phyloP scores from a whole-genome alignment of 257 asterid genomes.

The Nyctanthes arbortristis region DNA sequence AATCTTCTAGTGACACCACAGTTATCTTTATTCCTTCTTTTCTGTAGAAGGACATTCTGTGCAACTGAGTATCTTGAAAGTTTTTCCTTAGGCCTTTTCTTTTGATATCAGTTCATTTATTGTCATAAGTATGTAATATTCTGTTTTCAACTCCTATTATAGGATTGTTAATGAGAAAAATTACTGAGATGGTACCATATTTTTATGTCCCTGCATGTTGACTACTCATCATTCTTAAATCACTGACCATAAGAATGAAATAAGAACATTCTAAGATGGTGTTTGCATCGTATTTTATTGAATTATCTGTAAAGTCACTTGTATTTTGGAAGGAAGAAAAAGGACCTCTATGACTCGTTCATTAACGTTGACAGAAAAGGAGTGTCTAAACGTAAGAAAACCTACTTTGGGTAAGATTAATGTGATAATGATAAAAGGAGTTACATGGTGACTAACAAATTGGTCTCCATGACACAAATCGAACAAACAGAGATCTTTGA shows the following conservation, averaged over 20 bases:
- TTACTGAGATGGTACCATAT: neutral
- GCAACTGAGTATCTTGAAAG: neutral
- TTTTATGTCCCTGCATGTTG: neutral
- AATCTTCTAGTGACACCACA: neutral
- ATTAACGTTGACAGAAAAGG: neutral
- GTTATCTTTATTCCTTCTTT: neutral
- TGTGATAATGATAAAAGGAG: neutral
- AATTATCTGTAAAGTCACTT: neutral
- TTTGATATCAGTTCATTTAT: neutral
- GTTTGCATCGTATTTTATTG: neutral
- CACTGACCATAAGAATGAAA: neutral
- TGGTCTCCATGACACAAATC: neutral
- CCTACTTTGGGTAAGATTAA: neutral
- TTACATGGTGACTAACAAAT: neutral
- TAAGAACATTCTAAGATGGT: neutral
- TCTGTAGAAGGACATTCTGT: neutral
- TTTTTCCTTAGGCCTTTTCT: neutral
- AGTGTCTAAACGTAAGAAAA: neutral
- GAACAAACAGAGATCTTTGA: neutral
- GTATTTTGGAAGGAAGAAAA: neutral
- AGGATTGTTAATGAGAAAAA: conserved; percentile 7
- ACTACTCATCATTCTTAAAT: neutral
- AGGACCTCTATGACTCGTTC: neutral
- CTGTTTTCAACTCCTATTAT: conserved; percentile 5
- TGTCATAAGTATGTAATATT: neutral